Conservation (phyloP, 129 eudicot species). For the Scalesia atractyloides region DNA sequence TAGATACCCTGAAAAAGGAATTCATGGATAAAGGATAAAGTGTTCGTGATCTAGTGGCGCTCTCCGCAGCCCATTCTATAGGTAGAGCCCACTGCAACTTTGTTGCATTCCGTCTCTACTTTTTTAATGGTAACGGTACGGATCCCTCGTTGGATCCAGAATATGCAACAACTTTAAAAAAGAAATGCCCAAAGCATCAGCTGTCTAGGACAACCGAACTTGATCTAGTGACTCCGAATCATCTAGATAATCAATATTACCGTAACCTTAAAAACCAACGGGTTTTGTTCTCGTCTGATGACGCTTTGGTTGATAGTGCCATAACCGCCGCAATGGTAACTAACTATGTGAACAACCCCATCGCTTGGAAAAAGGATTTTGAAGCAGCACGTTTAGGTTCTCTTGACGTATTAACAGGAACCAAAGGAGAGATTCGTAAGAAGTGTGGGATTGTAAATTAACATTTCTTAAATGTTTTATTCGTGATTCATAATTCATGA, state of each 20-base stretch:
- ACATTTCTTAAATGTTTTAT: not conserved
- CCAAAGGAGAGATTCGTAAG: slow-evolving; percentile 44
- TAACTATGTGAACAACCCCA: slow-evolving; percentile 21
- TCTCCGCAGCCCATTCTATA: slow-evolving; percentile 59
- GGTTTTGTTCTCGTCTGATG: slow-evolving; percentile 51
- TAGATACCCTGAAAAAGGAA: not conserved
- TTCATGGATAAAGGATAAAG: slow-evolving; percentile 43
- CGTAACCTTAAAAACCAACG: slow-evolving; percentile 33
- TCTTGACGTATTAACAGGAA: slow-evolving; percentile 43
- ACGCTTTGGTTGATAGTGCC: slow-evolving; percentile 26
- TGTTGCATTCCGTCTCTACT: slow-evolving; percentile 29
- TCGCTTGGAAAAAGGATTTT: slow-evolving; percentile 41
- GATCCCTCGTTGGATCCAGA: slow-evolving; percentile 45
- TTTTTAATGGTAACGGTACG: slow-evolving; percentile 27
- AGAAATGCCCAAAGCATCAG: slow-evolving; percentile 33
- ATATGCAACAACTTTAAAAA: slow-evolving; percentile 29
- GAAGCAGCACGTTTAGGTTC: slow-evolving; percentile 47
- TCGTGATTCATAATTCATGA: not conserved
- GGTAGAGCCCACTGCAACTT: slow-evolving; percentile 38
- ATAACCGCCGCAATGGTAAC: slow-evolving; percentile 28
- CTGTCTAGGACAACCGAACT: slow-evolving; percentile 20
- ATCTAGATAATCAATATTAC: slow-evolving; percentile 47
- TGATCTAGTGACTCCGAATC: slow-evolving; percentile 39
- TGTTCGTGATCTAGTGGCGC: slow-evolving; percentile 42
- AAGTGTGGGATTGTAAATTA: slow-evolving; percentile 44